A percentile compares a stretch with the other conserved stretches of the same genome.
These are phyloP conservation scores for Heliamphora ciliata DNA, from an alignment of 179 eudicot genomes.

Conservation along the genomic window DNA sequence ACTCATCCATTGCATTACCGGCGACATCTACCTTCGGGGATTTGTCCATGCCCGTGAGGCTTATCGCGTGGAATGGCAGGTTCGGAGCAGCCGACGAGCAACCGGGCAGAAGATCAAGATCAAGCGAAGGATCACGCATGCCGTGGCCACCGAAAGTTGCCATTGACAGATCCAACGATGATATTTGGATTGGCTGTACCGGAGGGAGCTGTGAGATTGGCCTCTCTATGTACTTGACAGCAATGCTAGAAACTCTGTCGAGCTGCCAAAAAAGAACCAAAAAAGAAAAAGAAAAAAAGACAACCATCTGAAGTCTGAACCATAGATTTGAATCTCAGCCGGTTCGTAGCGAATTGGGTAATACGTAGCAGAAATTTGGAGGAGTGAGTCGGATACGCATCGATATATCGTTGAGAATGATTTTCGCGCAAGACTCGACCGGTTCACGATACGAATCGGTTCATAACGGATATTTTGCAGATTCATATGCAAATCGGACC, in stretches of 20 bases:
- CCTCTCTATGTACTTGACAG: conserved; percentile 47
- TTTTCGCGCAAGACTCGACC: too few species aligned
- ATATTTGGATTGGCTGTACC: conserved; percentile 19
- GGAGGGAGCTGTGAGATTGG: conserved; percentile 46
- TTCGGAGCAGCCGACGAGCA: conserved; percentile 13
- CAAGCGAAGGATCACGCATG: conserved; percentile 32
- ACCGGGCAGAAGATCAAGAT: conserved; percentile 33
- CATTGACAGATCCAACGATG: conserved; percentile 45
- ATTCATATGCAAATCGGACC: too few species aligned
- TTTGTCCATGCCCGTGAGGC: conserved; percentile 33
- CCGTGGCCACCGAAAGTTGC: conserved; percentile 23
- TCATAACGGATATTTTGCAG: too few species aligned
- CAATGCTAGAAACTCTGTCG: conserved; percentile 47
- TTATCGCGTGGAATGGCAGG: conserved; percentile 21
- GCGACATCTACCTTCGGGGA: conserved; percentile 45
- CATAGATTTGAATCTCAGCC: too few species aligned
- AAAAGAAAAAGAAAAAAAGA: neutral
- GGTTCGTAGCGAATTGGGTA: too few species aligned
- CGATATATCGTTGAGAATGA: too few species aligned
- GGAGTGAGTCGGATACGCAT: too few species aligned
- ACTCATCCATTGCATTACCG: conserved; percentile 40
- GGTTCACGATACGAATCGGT: too few species aligned
- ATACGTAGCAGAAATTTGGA: too few species aligned
- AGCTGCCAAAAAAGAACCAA: conserved; percentile 23
- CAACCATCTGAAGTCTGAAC: too few species aligned